Evolutionary conservation across 805 yeast genomes (phyloP).

Genomic region (Lipomyces mesembrius): DNA sequence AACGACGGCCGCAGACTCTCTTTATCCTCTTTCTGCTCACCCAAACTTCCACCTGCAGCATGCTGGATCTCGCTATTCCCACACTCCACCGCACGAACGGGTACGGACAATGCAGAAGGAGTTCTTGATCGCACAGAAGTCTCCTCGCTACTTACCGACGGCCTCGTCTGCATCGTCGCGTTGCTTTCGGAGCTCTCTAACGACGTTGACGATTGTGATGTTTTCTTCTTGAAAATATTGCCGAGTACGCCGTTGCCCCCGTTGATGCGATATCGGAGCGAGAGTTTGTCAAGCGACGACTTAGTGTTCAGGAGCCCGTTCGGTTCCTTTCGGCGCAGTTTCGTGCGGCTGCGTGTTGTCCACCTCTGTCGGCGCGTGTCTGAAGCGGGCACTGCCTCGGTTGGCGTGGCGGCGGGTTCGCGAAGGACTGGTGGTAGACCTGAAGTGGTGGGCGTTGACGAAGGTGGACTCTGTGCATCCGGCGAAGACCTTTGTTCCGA

Average conservation of each 20-base stretch:
- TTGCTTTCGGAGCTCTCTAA: background rate
- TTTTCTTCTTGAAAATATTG: conserved; percentile 21
- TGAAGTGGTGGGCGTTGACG: background rate
- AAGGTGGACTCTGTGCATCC: background rate
- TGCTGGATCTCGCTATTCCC: background rate
- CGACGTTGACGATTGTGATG: conserved; percentile 6
- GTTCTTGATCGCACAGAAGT: background rate
- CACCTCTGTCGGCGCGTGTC: background rate
- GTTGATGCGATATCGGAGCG: conserved; percentile 21
- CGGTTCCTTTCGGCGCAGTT: conserved; percentile 1
- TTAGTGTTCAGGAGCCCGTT: conserved; percentile 30
- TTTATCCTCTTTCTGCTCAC: background rate
- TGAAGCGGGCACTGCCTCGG: background rate
- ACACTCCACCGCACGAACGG: background rate
- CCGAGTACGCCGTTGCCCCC: conserved; percentile 3
- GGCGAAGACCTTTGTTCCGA: background rate
- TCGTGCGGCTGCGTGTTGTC: background rate
- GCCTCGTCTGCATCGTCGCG: conserved; percentile 4
- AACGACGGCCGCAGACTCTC: conserved; percentile 6
- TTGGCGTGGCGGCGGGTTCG: background rate
- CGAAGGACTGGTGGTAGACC: background rate
- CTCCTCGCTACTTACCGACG: conserved; percentile 9
- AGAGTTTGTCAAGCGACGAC: conserved; percentile 32
- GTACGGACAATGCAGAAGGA: background rate
- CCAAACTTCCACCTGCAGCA: background rate